Base-by-base conservation (phyloP, 495 filamentous ascomycete genomes). In the Pyrenula aspistea region DNA sequence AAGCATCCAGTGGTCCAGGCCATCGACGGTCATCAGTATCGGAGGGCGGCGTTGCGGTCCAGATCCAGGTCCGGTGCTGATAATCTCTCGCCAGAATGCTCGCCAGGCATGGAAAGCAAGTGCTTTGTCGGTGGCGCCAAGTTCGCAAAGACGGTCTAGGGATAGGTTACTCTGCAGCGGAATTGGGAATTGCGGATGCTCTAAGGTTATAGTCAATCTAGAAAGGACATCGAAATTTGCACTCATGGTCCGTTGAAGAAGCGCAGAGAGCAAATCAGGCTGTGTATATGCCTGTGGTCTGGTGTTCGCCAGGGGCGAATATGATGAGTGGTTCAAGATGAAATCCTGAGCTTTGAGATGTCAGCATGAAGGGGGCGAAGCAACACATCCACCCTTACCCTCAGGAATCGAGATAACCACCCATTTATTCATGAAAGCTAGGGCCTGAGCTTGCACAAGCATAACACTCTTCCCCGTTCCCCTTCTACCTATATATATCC, bases 371-470 rank as follows among this genome's bases (percentile, higher is more conserved):
- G 19, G 63, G 50, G 49, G 22, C 59, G 23, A 53, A 52, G n/a
- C 22, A 53, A 12, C 53, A 25, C 49, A 60, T n/a, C n/a, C n/a
- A n/a, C 15, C 31, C 72, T 62, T 76, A 94, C 92, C 87, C 66
- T 98, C 91, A n/a, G 93, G 91, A 54, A 96, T 78, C 60, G 87
- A 84, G 54, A 98, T 76, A 11, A 97, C 92, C 25, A 95, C 77
- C 90, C 90, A 96, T 19, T 85, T 77, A 66, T 87, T 90, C 61
- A 89, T 64, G 61, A 91, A 84, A 0, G 83, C 93, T 74, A 89
- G 85, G 10, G 87, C 74, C 78, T 91, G 83, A 24, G 83, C 88
- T 73, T 98, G 93, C 23, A 95, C 74, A 56, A 95, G 66, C 65
- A 95, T 73, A 55, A 91, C 77, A 64, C 84, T 93, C 79, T 95